Conservation (phyloP, 2,329 filamentous ascomycete species). For the Parastagonospora nodorum region DNA sequence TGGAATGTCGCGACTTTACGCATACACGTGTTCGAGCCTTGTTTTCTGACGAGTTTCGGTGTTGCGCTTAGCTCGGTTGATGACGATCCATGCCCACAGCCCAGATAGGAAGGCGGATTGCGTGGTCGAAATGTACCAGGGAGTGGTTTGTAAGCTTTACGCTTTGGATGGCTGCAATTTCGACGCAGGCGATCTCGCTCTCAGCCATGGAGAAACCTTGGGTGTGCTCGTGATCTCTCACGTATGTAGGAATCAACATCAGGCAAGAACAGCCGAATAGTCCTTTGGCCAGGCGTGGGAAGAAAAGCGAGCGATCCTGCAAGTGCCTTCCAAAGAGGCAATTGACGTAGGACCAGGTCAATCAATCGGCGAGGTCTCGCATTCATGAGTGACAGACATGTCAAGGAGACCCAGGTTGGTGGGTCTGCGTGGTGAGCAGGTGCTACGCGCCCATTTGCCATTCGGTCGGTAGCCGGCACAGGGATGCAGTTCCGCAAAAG, state of each 20-base stretch:
- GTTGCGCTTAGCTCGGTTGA: neutral
- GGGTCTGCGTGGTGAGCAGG: slow-evolving; percentile 12
- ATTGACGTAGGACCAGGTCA: slow-evolving; percentile 13
- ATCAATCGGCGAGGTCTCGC: slow-evolving; percentile 21
- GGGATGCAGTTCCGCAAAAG: slow-evolving; percentile 38
- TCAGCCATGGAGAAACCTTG: no score
- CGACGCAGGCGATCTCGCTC: neutral
- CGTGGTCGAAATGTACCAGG: no score
- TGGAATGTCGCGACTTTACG: no score
- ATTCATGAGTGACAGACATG: slow-evolving; percentile 3
- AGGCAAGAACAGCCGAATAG: no score
- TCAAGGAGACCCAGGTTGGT: slow-evolving; percentile 9
- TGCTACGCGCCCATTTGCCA: slow-evolving; percentile 11
- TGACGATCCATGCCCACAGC: neutral
- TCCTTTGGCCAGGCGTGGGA: neutral
- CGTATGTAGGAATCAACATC: no score
- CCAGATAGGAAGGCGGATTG: neutral
- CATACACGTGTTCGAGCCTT: no score
- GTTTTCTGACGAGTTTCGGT: neutral
- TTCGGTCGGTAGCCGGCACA: slow-evolving; percentile 23
- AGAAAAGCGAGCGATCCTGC: slow-evolving; percentile 13
- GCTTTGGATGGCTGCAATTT: neutral
- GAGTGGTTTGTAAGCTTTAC: no score
- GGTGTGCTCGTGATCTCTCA: no score
- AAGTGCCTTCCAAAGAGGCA: slow-evolving; percentile 14